Conservation (phyloP, 805 yeast species). For the Dipodascus albidus region DNA sequence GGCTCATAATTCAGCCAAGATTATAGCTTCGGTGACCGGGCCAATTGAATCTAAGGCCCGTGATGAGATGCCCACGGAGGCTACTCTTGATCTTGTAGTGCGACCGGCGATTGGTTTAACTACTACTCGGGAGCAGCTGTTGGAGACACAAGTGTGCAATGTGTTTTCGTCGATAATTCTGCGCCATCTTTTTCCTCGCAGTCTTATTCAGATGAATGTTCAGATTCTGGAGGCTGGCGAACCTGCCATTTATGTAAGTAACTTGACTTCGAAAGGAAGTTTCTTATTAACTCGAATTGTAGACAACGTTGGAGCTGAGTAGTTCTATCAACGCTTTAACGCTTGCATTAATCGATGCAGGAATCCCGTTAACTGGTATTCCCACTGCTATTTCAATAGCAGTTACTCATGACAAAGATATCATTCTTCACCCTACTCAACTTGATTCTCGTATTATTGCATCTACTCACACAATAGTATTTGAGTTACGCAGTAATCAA, state of each 20-base stretch:
- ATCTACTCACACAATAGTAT: slow-evolving; percentile 60
- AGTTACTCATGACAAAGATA: slow-evolving; percentile 21
- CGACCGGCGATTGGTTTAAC: slow-evolving; percentile 72
- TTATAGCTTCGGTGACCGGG: slow-evolving; percentile 74
- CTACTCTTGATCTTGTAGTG: slow-evolving; percentile 67
- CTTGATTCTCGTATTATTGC: slow-evolving; percentile 26
- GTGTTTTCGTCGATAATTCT: slow-evolving; percentile 51
- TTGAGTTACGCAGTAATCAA: slow-evolving; percentile 38
- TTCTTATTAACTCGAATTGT: neutral
- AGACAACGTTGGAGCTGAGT: slow-evolving; percentile 40
- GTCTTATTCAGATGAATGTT: slow-evolving; percentile 55
- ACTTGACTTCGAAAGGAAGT: neutral
- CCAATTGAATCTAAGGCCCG: slow-evolving; percentile 78
- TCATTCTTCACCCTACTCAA: slow-evolving; percentile 35
- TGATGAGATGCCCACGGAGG: slow-evolving; percentile 73
- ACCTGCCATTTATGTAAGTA: slow-evolving; percentile 18
- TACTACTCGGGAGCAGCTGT: slow-evolving; percentile 56
- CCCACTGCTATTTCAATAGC: slow-evolving; percentile 47
- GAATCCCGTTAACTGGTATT: slow-evolving; percentile 54
- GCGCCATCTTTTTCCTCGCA: slow-evolving; percentile 64
- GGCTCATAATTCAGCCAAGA: slow-evolving; percentile 38
- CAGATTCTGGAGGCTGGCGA: slow-evolving; percentile 51
- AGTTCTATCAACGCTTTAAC: slow-evolving; percentile 63
- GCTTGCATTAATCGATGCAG: slow-evolving; percentile 72
- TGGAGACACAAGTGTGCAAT: slow-evolving; percentile 60